These are phyloP conservation scores for Mycotypha africana DNA, from an alignment of 371 early-diverging fungal species.

Conservation along the genomic window DNA sequence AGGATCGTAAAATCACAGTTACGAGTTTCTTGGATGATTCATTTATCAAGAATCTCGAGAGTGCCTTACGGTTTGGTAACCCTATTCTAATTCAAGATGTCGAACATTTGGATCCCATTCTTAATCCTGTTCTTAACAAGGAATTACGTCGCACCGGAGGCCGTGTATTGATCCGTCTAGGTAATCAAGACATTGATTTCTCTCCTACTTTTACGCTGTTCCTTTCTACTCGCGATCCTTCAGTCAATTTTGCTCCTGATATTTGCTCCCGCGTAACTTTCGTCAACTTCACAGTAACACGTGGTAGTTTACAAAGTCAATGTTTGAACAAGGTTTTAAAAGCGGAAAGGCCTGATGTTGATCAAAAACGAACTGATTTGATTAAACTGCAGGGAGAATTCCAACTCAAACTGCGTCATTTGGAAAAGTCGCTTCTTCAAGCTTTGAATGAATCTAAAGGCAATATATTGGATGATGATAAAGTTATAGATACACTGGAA, in stretches of 20 bases:
- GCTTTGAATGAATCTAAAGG: slow-evolving; percentile 94
- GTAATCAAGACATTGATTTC: slow-evolving; percentile 97
- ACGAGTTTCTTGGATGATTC: slow-evolving; percentile 97
- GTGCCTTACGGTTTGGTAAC: slow-evolving; percentile 97
- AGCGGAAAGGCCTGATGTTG: slow-evolving; percentile 94
- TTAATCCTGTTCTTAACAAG: slow-evolving; percentile 96
- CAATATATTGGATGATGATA: slow-evolving; percentile 96
- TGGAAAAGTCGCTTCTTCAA: slow-evolving; percentile 91
- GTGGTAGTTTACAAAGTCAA: slow-evolving; percentile 93
- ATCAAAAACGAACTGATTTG: slow-evolving; percentile 86
- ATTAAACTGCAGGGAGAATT: slow-evolving; percentile 96
- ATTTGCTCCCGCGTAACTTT: slow-evolving; percentile 96
- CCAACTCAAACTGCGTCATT: slow-evolving; percentile 84
- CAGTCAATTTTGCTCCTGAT: slow-evolving; percentile 91
- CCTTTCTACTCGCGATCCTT: slow-evolving; percentile 91
- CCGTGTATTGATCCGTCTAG: slow-evolving; percentile 92
- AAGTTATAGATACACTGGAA: slow-evolving; percentile 91
- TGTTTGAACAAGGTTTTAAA: slow-evolving; percentile 94
- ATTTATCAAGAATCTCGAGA: slow-evolving; percentile 95
- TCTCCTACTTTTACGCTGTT: slow-evolving; percentile 95
- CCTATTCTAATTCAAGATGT: slow-evolving; percentile 96
- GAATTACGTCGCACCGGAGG: slow-evolving; percentile 96
- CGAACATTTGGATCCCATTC: slow-evolving; percentile 94
- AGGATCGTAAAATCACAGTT: slow-evolving; percentile 83
- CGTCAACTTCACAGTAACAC: slow-evolving; percentile 98